Conservation (phyloP, 1,284 basidiomycete genomes). For the Phaffia rhodozyma region DNA sequence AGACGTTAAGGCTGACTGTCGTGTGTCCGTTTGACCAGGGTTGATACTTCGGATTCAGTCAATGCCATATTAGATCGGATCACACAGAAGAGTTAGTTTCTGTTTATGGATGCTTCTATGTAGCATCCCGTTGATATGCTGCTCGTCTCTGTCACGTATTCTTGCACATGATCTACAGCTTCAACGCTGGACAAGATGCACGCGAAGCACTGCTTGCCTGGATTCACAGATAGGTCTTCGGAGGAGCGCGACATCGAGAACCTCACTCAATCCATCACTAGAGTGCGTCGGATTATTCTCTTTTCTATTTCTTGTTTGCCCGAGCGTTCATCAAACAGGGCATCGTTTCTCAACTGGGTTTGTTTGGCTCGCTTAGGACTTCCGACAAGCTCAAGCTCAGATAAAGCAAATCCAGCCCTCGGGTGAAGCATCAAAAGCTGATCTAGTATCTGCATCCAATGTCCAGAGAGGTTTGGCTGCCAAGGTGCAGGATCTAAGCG, state of each 20-base stretch:
- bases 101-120: neutral
- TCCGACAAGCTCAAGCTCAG: constrained; percentile 64
- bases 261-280: constrained; percentile 76
- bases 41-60: constrained; percentile 79
- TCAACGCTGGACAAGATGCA: constrained; percentile 78
- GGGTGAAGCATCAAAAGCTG: constrained; percentile 37
- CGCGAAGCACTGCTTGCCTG: constrained; percentile 87
- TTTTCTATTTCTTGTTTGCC: neutral
- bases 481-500: constrained; percentile 84
- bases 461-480: constrained; percentile 93
- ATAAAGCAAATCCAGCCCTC: constrained; percentile 55
- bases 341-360: constrained; percentile 17
- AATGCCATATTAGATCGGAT: constrained; percentile 59
- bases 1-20: constrained; percentile 19
- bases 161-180: constrained; percentile 42
- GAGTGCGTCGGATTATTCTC: constrained; percentile 43
- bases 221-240: constrained; percentile 82
- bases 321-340: constrained; percentile 15
- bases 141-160: neutral
- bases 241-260: constrained; percentile 91
- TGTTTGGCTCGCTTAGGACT: constrained; percentile 47
- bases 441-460: constrained; percentile 71
- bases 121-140: neutral
- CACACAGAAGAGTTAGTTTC: constrained; percentile 63
- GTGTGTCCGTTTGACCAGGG: constrained; percentile 45